Evolutionary conservation across 1,284 basidiomycete genomes (phyloP).

Genomic region (Sanghuangporus sanghuang): DNA sequence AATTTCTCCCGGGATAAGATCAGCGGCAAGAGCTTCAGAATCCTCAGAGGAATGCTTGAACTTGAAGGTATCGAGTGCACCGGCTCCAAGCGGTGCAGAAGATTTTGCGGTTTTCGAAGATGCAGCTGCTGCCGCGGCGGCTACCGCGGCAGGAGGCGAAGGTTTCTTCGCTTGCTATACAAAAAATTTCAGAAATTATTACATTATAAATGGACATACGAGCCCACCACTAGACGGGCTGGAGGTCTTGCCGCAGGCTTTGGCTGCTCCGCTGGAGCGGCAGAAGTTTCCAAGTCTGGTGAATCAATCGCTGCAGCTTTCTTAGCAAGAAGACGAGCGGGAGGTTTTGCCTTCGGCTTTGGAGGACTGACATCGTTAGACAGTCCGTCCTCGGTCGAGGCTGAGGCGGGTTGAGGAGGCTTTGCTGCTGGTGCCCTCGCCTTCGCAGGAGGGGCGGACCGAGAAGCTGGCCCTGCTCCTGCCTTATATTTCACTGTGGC

Average conservation of each 20-base stretch:
- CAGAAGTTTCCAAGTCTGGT: not conserved
- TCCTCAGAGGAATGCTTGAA: slow-evolving; percentile 91
- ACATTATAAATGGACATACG: not conserved
- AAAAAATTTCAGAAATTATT: not conserved
- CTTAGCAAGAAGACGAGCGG: slow-evolving; percentile 24
- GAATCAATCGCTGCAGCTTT: slow-evolving; percentile 21
- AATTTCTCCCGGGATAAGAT: slow-evolving; percentile 70
- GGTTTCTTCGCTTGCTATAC: slow-evolving; percentile 24
- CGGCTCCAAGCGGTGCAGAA: slow-evolving; percentile 38
- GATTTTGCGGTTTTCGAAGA: slow-evolving; percentile 49
- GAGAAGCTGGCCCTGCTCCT: slow-evolving; percentile 48
- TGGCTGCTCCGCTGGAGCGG: slow-evolving; percentile 9
- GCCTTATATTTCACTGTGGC: slow-evolving; percentile 83
- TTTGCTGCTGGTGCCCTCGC: slow-evolving; percentile 32
- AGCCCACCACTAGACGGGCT: slow-evolving; percentile 23
- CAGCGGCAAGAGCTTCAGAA: slow-evolving; percentile 77
- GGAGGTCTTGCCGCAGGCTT: slow-evolving; percentile 23
- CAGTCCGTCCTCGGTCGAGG: slow-evolving; percentile 5
- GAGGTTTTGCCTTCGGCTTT: slow-evolving; percentile 12
- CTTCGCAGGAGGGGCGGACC: slow-evolving; percentile 31
- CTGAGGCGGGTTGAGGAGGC: not conserved
- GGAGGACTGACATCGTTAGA: slow-evolving; percentile 7
- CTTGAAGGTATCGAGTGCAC: slow-evolving; percentile 80
- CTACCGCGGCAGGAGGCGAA: slow-evolving; percentile 21
- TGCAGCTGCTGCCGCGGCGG: slow-evolving; percentile 26